Base-by-base conservation (phyloP, 768 basidiomycete genomes). In the Mycena floridula region DNA sequence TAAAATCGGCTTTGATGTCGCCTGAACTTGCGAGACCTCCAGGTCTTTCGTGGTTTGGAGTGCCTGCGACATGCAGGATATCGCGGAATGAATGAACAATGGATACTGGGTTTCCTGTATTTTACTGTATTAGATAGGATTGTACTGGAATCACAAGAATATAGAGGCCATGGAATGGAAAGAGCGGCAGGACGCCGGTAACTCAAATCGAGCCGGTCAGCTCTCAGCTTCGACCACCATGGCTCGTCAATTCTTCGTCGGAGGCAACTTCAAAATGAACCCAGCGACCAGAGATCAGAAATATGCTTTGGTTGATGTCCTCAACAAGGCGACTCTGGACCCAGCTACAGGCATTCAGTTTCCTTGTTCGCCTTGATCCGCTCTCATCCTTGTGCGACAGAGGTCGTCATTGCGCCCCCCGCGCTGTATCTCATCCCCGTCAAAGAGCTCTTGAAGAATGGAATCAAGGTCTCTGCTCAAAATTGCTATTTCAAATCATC, bases 181-280 rank as follows among this genome's bases (percentile, higher is more conserved):
- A n/a, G n/a, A n/a, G n/a, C n/a, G n/a, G n/a, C n/a, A n/a, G n/a
- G n/a, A n/a, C n/a, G n/a, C n/a, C n/a, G n/a, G n/a, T n/a, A n/a
- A n/a, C n/a, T n/a, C n/a, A n/a, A n/a, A n/a, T n/a, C n/a, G n/a
- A n/a, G n/a, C n/a, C n/a, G n/a, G n/a, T n/a, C n/a, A n/a, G n/a
- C n/a, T n/a, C n/a, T n/a, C n/a, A n/a, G n/a, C 32, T 35, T 18
- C 18, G 32, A 35, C 32, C 32, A 39, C 9, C 23, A 86, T 87
- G 88, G 47, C 83, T 50, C 89, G 91, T 59, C 71, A 80, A 64
- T 95, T 94, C 72, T 94, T 96, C 60, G 92, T 89, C 56, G 95
- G 95, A 50, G 90, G 93, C 24, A 97, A 98, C 78, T 97, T 95
- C 81, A 99, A 97, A 75, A 85, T 98, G 84, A 95, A 97, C 72